phyloP scores from a whole-genome alignment of 1,139 yeast genomes.

The Candida pseudoviswanathii region DNA sequence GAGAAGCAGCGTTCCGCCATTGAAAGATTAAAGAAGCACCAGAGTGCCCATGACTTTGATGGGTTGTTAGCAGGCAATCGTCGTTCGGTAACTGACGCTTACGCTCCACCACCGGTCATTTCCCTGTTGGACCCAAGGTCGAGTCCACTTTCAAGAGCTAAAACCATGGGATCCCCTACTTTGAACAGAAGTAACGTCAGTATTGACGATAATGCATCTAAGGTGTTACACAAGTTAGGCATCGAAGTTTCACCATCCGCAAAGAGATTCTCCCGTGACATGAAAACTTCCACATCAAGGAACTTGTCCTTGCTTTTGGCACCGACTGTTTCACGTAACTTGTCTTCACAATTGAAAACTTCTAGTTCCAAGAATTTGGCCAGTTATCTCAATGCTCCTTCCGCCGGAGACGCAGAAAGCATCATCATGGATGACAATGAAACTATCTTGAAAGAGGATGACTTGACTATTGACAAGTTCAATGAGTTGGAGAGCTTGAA shows the following conservation, averaged over 20 bases:
- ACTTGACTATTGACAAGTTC: slow-evolving; percentile 12
- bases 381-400: slow-evolving; percentile 18
- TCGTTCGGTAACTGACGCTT: slow-evolving; percentile 27
- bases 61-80: slow-evolving; percentile 19
- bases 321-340: slow-evolving; percentile 13
- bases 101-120: slow-evolving; percentile 10
- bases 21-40: slow-evolving; percentile 31
- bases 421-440: slow-evolving; percentile 5
- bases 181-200: slow-evolving; percentile 12
- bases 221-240: slow-evolving; percentile 48
- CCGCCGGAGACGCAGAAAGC: slow-evolving; percentile 7
- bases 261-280: slow-evolving; percentile 23
- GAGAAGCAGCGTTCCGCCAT: slow-evolving; percentile 36
- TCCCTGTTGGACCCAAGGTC: slow-evolving; percentile 44
- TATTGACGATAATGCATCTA: slow-evolving; percentile 25
- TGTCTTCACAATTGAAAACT: slow-evolving; percentile 31
- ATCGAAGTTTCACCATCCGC: slow-evolving; percentile 38
- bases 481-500: slow-evolving; percentile 12
- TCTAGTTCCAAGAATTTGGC: slow-evolving; percentile 50
- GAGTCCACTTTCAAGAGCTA: slow-evolving; percentile 40
- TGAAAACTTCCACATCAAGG: slow-evolving; percentile 49
- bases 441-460: not conserved
- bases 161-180: slow-evolving; percentile 36
- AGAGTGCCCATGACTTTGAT: slow-evolving; percentile 30
- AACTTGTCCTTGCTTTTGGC: slow-evolving; percentile 36